phyloP scores from a whole-genome alignment of 495 filamentous ascomycete genomes.

The Margaritispora aquatica region DNA sequence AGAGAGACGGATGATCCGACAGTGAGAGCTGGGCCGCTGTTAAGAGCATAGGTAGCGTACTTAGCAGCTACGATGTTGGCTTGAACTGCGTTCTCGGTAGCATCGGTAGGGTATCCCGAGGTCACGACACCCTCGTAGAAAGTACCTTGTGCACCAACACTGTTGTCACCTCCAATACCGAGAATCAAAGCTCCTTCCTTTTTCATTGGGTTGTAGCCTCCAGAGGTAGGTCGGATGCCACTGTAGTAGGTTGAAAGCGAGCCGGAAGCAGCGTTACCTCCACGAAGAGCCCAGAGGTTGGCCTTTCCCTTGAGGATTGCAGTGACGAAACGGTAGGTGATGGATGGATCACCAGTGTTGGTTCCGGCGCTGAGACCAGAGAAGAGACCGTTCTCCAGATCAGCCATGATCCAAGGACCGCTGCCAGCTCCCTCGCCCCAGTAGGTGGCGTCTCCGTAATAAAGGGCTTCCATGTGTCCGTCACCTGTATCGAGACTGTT shows the following conservation, averaged over 20 bases:
- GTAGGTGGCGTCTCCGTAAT: conserved; percentile 41
- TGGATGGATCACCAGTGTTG: conserved; percentile 41
- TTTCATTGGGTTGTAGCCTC: conserved; percentile 51
- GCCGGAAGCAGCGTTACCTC: conserved; percentile 46
- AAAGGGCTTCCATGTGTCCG: conserved; percentile 58
- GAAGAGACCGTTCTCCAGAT: conserved; percentile 55
- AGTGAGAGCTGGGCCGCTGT: conserved; percentile 40
- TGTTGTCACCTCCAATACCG: conserved; percentile 54
- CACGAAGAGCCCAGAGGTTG: conserved; percentile 48
- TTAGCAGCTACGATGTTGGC: conserved; percentile 51
- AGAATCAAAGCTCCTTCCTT: conserved; percentile 58
- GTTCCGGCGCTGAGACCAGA: conserved; percentile 34
- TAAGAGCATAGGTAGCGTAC: conserved; percentile 41
- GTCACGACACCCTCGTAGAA: conserved; percentile 60
- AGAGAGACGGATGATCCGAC: conserved; percentile 45
- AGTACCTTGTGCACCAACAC: conserved; percentile 46
- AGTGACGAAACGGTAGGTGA: conserved; percentile 45
- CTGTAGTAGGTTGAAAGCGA: conserved; percentile 49
- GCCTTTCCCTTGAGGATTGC: conserved; percentile 45
- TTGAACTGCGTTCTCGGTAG: conserved; percentile 48
- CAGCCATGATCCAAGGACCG: conserved; percentile 56
- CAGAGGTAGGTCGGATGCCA: conserved; percentile 37
- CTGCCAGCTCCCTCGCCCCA: conserved; percentile 47
- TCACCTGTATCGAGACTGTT: conserved; percentile 46
- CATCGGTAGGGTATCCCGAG: conserved; percentile 48